Evolutionary conservation across 2,329 filamentous ascomycete species (phyloP).

Genomic region (Cytospora chrysosperma): DNA sequence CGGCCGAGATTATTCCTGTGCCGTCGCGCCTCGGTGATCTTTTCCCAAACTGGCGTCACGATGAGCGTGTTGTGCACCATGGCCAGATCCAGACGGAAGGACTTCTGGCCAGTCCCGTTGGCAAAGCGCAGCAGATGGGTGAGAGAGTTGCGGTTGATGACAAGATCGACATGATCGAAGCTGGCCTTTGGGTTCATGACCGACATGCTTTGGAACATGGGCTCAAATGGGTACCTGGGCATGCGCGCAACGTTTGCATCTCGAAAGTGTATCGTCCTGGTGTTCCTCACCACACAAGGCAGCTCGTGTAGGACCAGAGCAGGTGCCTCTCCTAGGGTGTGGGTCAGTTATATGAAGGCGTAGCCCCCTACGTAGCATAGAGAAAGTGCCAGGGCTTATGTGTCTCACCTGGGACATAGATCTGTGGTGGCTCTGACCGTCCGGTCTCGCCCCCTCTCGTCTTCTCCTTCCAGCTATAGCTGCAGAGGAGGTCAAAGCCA

Average conservation of each 20-base stretch:
- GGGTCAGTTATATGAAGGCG: not conserved
- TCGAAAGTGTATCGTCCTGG: not conserved
- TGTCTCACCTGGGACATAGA: constrained; percentile 18
- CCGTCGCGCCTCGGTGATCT: not conserved
- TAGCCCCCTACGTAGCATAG: not conserved
- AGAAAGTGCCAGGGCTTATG: not conserved
- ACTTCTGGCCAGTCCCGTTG: not conserved
- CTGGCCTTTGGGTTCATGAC: constrained; percentile 27
- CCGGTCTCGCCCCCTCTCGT: not conserved
- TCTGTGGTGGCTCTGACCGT: not conserved
- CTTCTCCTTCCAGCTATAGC: constrained; percentile 20
- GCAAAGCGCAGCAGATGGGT: constrained; percentile 29
- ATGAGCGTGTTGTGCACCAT: constrained; percentile 19
- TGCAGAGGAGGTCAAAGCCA: constrained; percentile 18
- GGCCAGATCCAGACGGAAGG: constrained; percentile 17
- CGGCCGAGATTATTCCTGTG: not conserved
- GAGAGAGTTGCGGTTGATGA: constrained; percentile 32
- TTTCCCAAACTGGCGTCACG: constrained; percentile 12
- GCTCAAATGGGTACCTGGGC: constrained; percentile 31
- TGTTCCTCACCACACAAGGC: not conserved
- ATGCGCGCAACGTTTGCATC: constrained; percentile 15
- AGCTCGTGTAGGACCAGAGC: constrained; percentile 2
- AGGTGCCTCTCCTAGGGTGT: constrained; percentile 8
- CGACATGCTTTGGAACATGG: constrained; percentile 31
- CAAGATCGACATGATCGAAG: constrained; percentile 33